Percentiles rank a stretch among this genome's conserved stretches.
phyloP scores from a whole-genome alignment of 345 rosid species.

The Barbarea vulgaris region DNA sequence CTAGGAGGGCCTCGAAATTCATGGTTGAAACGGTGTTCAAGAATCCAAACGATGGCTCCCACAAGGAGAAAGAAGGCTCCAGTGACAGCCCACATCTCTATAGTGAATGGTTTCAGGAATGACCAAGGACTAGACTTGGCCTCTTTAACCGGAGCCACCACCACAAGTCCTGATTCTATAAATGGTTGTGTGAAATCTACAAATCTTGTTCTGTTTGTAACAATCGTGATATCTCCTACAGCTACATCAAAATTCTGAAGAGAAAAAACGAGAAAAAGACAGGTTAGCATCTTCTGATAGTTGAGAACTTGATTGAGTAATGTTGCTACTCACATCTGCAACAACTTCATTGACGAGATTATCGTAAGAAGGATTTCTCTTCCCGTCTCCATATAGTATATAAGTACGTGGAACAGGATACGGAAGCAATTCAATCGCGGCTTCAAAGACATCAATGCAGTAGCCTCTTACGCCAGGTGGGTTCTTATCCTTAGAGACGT shows the following conservation, averaged over 20 bases:
- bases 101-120: conserved; percentile 90
- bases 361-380: conserved; percentile 61
- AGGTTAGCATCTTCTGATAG: conserved; percentile 20
- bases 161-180: conserved; percentile 82
- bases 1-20: conserved; percentile 94
- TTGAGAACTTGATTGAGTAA: conserved; percentile 13
- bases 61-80: conserved; percentile 83
- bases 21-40: conserved; percentile 80
- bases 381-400: conserved; percentile 66
- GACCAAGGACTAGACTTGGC: conserved; percentile 88
- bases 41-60: conserved; percentile 96
- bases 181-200: conserved; percentile 96
- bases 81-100: conserved; percentile 91
- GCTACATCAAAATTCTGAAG: conserved; percentile 82
- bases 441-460: conserved; percentile 93
- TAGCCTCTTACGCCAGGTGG: conserved; percentile 87
- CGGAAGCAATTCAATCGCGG: conserved; percentile 81
- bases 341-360: conserved; percentile 65
- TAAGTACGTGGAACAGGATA: conserved; percentile 83
- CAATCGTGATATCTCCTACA: conserved; percentile 82
- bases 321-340: conserved; percentile 58
- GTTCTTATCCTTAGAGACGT: conserved; percentile 55
- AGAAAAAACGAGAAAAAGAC: not conserved
- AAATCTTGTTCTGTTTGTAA: conserved; percentile 74
- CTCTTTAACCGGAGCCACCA: conserved; percentile 75